Evolutionary conservation across 2,329 filamentous ascomycete species (phyloP).

Genomic region (Botrytis galanthina): DNA sequence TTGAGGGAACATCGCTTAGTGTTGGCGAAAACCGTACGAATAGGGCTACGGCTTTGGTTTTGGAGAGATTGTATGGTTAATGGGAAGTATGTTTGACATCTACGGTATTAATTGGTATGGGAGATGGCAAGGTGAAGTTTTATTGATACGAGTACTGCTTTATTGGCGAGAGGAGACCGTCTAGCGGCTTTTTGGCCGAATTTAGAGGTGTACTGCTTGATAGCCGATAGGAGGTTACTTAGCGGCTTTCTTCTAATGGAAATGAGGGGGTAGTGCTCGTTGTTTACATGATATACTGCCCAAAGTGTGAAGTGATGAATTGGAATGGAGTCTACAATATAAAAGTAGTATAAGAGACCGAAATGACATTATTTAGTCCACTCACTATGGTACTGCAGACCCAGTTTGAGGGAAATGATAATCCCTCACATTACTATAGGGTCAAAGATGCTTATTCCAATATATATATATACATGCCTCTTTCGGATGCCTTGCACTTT

Average conservation of each 20-base stretch:
- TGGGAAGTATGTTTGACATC: accelerated
- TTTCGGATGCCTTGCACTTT: accelerated
- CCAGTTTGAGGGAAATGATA: too few species aligned
- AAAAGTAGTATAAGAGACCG: too few species aligned
- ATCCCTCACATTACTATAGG: too few species aligned
- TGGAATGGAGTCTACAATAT: accelerated
- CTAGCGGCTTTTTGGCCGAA: not conserved
- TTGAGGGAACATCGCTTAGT: not conserved
- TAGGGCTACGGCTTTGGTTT: not conserved
- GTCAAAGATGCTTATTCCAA: too few species aligned
- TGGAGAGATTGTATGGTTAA: not conserved
- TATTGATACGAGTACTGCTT: not conserved
- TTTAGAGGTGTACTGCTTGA: not conserved
- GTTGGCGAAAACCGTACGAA: not conserved
- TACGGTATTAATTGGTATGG: not conserved
- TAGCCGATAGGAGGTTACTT: accelerated
- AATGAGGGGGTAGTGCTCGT: too few species aligned
- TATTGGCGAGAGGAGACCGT: accelerated
- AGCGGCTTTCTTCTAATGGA: not conserved
- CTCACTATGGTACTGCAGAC: accelerated
- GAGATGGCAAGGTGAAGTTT: accelerated
- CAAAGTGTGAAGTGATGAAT: accelerated
- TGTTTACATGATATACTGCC: not conserved
- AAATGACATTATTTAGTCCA: accelerated
- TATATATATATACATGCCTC: too few species aligned